phyloP scores from a whole-genome alignment of 2,329 filamentous ascomycete species.

The Aspergillus ruber region DNA sequence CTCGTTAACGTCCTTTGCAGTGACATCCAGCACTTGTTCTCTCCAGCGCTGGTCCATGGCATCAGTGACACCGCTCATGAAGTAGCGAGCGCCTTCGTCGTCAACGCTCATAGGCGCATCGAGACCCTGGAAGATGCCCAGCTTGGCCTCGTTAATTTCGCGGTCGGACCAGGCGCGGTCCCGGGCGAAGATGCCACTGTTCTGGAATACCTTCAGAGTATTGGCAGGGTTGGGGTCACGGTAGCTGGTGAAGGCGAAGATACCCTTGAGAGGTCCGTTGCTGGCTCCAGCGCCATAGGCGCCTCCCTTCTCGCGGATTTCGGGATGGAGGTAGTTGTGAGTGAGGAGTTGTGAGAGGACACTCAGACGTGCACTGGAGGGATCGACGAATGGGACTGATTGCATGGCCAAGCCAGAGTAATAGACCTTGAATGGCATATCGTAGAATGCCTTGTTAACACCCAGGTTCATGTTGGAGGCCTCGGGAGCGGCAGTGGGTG shows the following conservation, averaged over 20 bases:
- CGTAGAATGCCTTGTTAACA: conserved; percentile 72
- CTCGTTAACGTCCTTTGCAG: conserved; percentile 67
- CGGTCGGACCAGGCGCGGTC: conserved; percentile 74
- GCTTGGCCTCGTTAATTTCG: conserved; percentile 92
- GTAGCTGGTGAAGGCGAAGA: conserved; percentile 95
- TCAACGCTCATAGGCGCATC: conserved; percentile 86
- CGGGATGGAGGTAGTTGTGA: conserved; percentile 93
- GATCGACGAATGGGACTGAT: conserved; percentile 74
- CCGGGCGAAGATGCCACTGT: conserved; percentile 74
- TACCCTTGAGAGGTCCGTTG: conserved; percentile 67
- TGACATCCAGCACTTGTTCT: conserved; percentile 81
- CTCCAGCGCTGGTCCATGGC: conserved; percentile 83
- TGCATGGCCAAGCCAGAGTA: conserved; percentile 79
- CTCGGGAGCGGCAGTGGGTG: conserved; percentile 28
- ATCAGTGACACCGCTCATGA: conserved; percentile 76
- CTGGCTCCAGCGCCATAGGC: conserved; percentile 92
- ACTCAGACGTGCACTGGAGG: conserved; percentile 71
- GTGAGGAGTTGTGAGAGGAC: conserved; percentile 88
- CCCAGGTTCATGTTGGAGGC: conserved; percentile 29
- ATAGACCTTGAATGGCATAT: conserved; percentile 93
- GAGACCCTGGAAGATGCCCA: conserved; percentile 84
- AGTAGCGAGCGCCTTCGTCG: conserved; percentile 77
- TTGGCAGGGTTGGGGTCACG: conserved; percentile 92
- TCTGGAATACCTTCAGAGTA: conserved; percentile 75
- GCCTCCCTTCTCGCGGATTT: conserved; percentile 95